Evolutionary conservation across 768 basidiomycete genomes (phyloP).

Genomic region (Imleria badia): DNA sequence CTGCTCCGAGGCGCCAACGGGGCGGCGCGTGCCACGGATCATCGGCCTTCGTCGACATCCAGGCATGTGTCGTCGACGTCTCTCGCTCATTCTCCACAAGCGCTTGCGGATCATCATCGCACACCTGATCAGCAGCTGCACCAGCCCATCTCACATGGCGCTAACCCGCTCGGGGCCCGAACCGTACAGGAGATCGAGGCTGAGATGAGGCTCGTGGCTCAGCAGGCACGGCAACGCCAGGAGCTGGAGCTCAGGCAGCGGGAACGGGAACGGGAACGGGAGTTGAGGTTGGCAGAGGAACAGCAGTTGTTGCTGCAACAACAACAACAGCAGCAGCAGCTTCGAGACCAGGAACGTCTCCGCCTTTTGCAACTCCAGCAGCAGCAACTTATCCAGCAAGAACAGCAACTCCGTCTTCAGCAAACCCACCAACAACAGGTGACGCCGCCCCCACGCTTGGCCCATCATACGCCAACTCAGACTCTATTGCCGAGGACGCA

Average conservation of each 20-base stretch:
- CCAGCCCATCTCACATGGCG: slow-evolving; percentile 34
- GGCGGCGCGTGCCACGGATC: slow-evolving; percentile 39
- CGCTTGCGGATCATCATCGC: slow-evolving; percentile 34
- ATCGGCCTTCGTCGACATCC: slow-evolving; percentile 26
- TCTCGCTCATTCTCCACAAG: slow-evolving; percentile 29
- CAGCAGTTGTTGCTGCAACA: slow-evolving; percentile 38
- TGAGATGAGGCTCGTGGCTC: slow-evolving; percentile 71
- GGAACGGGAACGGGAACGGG: slow-evolving; percentile 43
- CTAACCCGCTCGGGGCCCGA: slow-evolving; percentile 43
- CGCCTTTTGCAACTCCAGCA: slow-evolving; percentile 46
- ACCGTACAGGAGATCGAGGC: slow-evolving; percentile 83
- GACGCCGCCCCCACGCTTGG: slow-evolving; percentile 74
- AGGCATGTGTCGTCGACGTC: slow-evolving; percentile 25
- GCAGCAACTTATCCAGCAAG: slow-evolving; percentile 35
- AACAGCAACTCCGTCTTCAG: slow-evolving; percentile 38
- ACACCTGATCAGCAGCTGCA: slow-evolving; percentile 39
- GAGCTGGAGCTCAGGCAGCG: slow-evolving; percentile 47
- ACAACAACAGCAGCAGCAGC: slow-evolving; percentile 32
- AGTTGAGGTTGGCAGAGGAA: slow-evolving; percentile 32
- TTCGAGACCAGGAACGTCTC: slow-evolving; percentile 41
- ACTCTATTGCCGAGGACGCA: slow-evolving; percentile 54
- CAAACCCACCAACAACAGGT: slow-evolving; percentile 37
- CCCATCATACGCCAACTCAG: slow-evolving; percentile 32
- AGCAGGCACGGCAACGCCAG: slow-evolving; percentile 41
- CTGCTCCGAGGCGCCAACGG: slow-evolving; percentile 59